phyloP scores from a whole-genome alignment of 2,329 filamentous ascomycete genomes.

The Thermoascus crustaceus region DNA sequence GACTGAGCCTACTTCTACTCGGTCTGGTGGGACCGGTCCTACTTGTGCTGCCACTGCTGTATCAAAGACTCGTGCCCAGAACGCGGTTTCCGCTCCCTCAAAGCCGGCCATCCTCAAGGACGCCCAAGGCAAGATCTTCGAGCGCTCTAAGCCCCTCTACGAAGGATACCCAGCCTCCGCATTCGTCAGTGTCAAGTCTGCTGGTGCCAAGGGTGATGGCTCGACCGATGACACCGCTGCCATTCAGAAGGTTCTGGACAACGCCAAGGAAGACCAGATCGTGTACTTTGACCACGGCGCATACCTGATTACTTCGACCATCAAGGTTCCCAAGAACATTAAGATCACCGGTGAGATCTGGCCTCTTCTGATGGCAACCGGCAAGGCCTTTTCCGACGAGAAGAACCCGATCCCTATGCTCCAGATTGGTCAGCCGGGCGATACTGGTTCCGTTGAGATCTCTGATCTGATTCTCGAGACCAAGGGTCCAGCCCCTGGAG shows the following conservation, averaged over 20 bases:
- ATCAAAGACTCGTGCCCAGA: conserved; percentile 48
- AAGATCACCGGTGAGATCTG: conserved; percentile 88
- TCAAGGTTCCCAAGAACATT: conserved; percentile 62
- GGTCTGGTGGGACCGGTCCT: conserved; percentile 3
- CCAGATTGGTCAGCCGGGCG: conserved; percentile 69
- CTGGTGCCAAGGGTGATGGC: conserved; percentile 82
- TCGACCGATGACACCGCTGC: conserved; percentile 76
- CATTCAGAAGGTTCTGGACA: conserved; percentile 71
- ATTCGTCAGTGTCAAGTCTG: conserved; percentile 75
- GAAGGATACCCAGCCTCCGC: conserved; percentile 54
- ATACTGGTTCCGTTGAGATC: conserved; percentile 75
- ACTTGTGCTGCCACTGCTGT: conserved; percentile 24
- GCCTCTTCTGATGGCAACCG: conserved; percentile 80
- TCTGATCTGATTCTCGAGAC: conserved; percentile 82
- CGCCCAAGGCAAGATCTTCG: conserved; percentile 61
- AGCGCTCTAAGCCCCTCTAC: conserved; percentile 86
- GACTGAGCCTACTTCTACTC: conserved; percentile 1
- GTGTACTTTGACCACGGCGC: conserved; percentile 59
- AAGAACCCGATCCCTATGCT: conserved; percentile 74
- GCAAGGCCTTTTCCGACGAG: conserved; percentile 63
- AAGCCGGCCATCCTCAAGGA: conserved; percentile 57
- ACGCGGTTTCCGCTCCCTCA: conserved; percentile 44
- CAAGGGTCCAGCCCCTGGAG: conserved; percentile 72
- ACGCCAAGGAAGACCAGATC: conserved; percentile 50
- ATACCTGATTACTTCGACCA: conserved; percentile 53